Evolutionary conservation across 768 basidiomycete genomes (phyloP).

Genomic region (Tylopilus felleus): DNA sequence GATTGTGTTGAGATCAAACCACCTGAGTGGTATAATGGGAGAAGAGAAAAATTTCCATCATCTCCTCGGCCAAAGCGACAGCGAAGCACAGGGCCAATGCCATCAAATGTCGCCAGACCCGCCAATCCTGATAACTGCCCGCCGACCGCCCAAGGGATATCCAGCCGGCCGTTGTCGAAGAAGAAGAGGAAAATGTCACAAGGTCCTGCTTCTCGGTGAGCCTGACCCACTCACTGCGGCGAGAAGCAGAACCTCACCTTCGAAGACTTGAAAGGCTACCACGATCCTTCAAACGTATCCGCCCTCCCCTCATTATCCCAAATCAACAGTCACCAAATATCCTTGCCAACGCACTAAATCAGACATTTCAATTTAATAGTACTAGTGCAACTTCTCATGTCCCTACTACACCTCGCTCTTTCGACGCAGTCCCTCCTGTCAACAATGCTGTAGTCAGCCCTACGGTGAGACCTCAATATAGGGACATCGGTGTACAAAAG

Average conservation of each 20-base stretch:
- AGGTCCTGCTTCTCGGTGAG: conserved; percentile 32
- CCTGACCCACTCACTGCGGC: conserved; percentile 26
- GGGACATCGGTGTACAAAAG: conserved; percentile 24
- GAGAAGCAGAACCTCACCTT: conserved; percentile 28
- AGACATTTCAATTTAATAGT: conserved; percentile 26
- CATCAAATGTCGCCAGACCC: neutral
- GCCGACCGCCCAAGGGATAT: neutral
- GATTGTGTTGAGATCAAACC: conserved; percentile 23
- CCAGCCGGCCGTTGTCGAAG: neutral
- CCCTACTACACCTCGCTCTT: conserved; percentile 5
- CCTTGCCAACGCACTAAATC: conserved; percentile 27
- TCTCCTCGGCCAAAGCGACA: conserved; percentile 15
- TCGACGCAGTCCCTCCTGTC: neutral
- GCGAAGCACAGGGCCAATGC: neutral
- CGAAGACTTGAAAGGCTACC: conserved; percentile 24
- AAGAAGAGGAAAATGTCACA: conserved; percentile 20
- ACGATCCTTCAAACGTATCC: neutral
- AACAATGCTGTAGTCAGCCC: neutral
- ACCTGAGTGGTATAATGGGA: conserved; percentile 9
- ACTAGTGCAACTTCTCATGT: conserved; percentile 10
- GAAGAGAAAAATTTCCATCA: neutral
- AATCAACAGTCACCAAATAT: neutral
- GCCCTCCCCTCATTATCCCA: neutral
- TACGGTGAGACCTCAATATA: conserved; percentile 12
- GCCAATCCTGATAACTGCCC: neutral